Evolutionary conservation across 2,329 filamentous ascomycete species (phyloP), one percentile per base, ranked within the genome.

Genomic region (Phialophora macrospora): DNA sequence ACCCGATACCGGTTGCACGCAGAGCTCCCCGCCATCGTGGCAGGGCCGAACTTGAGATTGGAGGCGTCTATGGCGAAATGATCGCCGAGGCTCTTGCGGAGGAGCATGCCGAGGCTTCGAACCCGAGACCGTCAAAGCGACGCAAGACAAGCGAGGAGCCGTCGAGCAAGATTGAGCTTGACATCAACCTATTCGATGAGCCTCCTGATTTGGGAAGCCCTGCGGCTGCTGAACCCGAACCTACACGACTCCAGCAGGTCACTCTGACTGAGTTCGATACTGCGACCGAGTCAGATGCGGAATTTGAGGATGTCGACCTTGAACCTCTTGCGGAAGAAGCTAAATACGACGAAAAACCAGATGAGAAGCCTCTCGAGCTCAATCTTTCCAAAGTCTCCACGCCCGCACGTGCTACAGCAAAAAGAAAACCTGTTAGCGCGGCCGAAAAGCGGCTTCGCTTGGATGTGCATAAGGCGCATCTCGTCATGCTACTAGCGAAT

Each of bases 391-490:
- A 41, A 68, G 57, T 60, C 9, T 60, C 14, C 41, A 68, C 62
- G n/a, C 26, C 63, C n/a, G 60, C 38, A 20, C 66, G 63, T 28
- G 30, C 12, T 28, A 24, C 69, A 11, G 67, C 74, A 30, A 79
- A 81, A 68, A 80, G 84, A 60, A 86, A 83, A 67, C 82, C 84
- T 22, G 78, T 84, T 17, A 85, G 85, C 1, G 80, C 80, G 6
- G 80, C 81, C 0, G 88, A 90, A 68, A 87, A 83, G 68, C 84
- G 82, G 55, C 74, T 83, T 32, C 87, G 93, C 22, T 76, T 95
- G 32, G 85, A 92, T 59, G 83, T 93, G n/a, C 95, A 99, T 77
- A 96, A 94, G 77, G 82, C 88, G 67, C 93, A 99, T 78, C 70
- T 98, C 0, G 80, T 97, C 14, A 96, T 92, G 75, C 82, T 99